phyloP scores from a whole-genome alignment of 164 flowering plant species.

The Chloranthus sessilifolius region DNA sequence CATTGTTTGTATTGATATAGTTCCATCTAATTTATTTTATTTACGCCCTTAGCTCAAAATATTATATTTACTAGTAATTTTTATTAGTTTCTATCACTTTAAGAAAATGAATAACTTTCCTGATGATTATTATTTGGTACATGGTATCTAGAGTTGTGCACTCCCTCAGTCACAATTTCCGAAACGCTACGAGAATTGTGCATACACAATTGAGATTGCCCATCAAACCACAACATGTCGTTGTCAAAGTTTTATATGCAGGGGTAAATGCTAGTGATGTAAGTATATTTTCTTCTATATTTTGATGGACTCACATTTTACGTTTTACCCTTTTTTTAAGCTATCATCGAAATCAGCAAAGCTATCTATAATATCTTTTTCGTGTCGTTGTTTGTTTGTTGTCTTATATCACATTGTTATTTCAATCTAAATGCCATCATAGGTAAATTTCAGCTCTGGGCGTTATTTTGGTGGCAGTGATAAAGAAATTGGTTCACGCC shows the following conservation, averaged over 20 bases:
- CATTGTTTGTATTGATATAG: too few relatives aligned
- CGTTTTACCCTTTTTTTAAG: neutral
- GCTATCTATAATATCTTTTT: too few relatives aligned
- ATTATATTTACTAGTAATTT: too few relatives aligned
- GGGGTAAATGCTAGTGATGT: constrained; percentile 99
- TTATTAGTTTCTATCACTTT: too few relatives aligned
- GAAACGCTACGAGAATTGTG: constrained; percentile 66
- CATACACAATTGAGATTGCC: constrained; percentile 51
- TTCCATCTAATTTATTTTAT: too few relatives aligned
- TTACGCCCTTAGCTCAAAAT: too few relatives aligned
- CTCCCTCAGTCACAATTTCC: constrained; percentile 75
- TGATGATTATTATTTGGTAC: neutral
- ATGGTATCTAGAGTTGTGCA: constrained; percentile 70
- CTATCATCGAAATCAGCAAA: too few relatives aligned
- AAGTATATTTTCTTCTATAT: constrained; percentile 33
- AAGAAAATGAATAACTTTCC: too few relatives aligned
- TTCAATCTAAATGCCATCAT: too few relatives aligned
- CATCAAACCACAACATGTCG: constrained; percentile 59
- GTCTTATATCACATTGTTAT: too few relatives aligned
- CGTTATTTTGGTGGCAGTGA: constrained; percentile 67
- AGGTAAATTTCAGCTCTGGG: constrained; percentile 98
- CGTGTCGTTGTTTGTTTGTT: too few relatives aligned
- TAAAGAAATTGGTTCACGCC: constrained; percentile 40
- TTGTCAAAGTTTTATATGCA: constrained; percentile 80
- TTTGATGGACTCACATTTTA: constrained; percentile 1